phyloP scores from a whole-genome alignment of 2,329 filamentous ascomycete genomes.

The Ascochyta clinopodiicola region DNA sequence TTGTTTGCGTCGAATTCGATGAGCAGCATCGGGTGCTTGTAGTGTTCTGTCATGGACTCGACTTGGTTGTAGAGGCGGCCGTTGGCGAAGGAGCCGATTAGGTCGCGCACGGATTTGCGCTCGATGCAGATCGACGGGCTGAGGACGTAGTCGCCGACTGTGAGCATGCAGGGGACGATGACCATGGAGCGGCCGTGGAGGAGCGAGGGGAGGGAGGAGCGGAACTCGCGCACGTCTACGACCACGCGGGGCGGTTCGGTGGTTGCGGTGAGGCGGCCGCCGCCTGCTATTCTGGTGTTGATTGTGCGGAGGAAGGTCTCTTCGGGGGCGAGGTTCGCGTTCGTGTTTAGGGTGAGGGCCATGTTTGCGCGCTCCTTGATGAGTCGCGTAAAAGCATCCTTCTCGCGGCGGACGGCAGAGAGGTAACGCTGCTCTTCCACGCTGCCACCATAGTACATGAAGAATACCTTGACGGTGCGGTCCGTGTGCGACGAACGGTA shows the following conservation, averaged over 20 bases:
- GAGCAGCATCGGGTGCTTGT: constrained; percentile 85
- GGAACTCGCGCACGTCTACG: constrained; percentile 94
- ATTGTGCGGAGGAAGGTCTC: constrained; percentile 92
- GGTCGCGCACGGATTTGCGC: constrained; percentile 88
- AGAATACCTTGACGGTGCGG: constrained; percentile 89
- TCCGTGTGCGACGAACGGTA: constrained; percentile 94
- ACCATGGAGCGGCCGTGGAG: constrained; percentile 88
- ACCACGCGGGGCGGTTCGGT: constrained; percentile 88
- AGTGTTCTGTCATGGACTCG: constrained; percentile 93
- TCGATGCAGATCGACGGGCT: constrained; percentile 92
- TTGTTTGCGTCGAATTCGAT: constrained; percentile 99
- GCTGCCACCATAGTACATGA: constrained; percentile 93
- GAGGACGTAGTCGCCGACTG: constrained; percentile 94
- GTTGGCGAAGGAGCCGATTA: constrained; percentile 90
- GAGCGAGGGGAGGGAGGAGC: constrained; percentile 88
- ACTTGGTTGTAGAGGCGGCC: constrained; percentile 91
- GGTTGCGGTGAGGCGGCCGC: constrained; percentile 82
- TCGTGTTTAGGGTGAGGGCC: constrained; percentile 82
- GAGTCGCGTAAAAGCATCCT: constrained; percentile 92
- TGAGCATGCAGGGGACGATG: constrained; percentile 92
- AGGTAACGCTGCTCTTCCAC: constrained; percentile 96
- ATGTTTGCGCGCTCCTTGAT: constrained; percentile 95
- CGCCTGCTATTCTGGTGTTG: constrained; percentile 95
- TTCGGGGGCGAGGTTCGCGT: constrained; percentile 74
- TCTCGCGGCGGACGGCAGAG: constrained; percentile 87